These are phyloP conservation scores for Trichoderma afroharzianum DNA, from an alignment of 2,329 filamentous ascomycete species.

Conservation along the genomic window DNA sequence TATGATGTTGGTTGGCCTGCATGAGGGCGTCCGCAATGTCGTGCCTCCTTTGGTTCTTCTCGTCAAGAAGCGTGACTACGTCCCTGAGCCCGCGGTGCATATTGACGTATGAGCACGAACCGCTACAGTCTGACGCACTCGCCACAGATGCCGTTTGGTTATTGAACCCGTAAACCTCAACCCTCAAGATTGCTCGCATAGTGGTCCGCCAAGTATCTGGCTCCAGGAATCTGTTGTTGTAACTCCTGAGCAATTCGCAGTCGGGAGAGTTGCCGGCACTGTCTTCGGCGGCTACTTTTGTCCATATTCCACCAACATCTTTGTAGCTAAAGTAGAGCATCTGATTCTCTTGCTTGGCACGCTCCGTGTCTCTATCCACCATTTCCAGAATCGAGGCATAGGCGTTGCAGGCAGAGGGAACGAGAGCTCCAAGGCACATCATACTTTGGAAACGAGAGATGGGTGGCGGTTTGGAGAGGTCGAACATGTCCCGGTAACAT, in stretches of 20 bases:
- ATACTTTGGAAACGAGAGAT: conserved; percentile 54
- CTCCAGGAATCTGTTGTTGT: conserved; percentile 45
- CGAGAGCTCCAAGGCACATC: conserved; percentile 56
- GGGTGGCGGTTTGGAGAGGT: conserved; percentile 34
- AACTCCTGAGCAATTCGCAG: conserved; percentile 23
- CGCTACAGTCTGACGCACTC: conserved; percentile 11
- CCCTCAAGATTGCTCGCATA: conserved; percentile 51
- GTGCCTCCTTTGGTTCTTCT: conserved; percentile 47
- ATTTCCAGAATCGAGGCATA: conserved; percentile 53
- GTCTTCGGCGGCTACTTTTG: conserved; percentile 27
- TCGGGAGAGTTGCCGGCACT: conserved; percentile 23
- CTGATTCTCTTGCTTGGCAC: conserved; percentile 40
- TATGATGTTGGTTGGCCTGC: conserved; percentile 39
- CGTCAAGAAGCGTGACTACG: conserved; percentile 51
- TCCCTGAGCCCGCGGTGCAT: conserved; percentile 50
- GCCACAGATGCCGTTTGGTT: neutral
- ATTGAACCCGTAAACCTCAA: conserved; percentile 55
- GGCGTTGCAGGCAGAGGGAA: conserved; percentile 55
- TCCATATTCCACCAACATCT: conserved; percentile 50
- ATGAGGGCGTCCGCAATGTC: conserved; percentile 45
- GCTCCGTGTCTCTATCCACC: conserved; percentile 49
- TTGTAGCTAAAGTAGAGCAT: conserved; percentile 44
- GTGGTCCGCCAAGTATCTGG: conserved; percentile 52
- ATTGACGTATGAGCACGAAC: conserved; percentile 21
- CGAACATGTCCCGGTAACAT: conserved; percentile 43